Evolutionary conservation across 1,284 basidiomycete species (phyloP), one percentile per base, ranked within the genome.

Genomic region (Agroathelia rolfsii): DNA sequence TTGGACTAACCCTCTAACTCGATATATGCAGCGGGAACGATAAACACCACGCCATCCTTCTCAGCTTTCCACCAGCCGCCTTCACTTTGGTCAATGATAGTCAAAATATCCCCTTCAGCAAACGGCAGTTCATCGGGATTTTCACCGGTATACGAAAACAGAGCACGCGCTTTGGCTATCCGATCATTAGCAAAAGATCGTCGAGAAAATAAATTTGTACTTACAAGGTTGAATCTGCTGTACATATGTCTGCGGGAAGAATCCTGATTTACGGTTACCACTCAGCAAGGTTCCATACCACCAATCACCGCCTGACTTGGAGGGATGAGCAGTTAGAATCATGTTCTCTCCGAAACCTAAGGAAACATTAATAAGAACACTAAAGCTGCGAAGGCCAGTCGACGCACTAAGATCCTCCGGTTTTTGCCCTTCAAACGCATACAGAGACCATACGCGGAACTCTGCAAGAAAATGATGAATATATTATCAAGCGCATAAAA

Each of bases 21-120:
- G 52, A 96, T 56, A 52, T 94, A 95, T 12, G 79, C 75, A 24
- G 88, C 86, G 28, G 92, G 92, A 3, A 92, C 87, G 48, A 92
- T 77, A 59, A 84, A 84, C 38, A 93, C 76, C 39, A 77, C 58
- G 21, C 89, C 89, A 36, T 71, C 72, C 51, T 74, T 72, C 59
- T 93, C 89, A 21, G 80, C 81, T 62, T 92, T 94, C 85, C 86
- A 95, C 92, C 92, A 96, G 50, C 88, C 85, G 31, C 63, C 64
- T 44, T 93, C 90, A 37, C 67, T 69, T 34, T 62, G 70, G 51
- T 95, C 92, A 35, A 95, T 70, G 41, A 96, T 76, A 7, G 63
- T 62, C 30, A 95, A 58, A 24, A 58, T 51, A 37, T 92, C 84
- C 39, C 84, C 88, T 58, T 88, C 87, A 7, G 58, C 58, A 49